Conservation (phyloP, 176 grass and related monocot genomes). For the Oryza punctata region DNA sequence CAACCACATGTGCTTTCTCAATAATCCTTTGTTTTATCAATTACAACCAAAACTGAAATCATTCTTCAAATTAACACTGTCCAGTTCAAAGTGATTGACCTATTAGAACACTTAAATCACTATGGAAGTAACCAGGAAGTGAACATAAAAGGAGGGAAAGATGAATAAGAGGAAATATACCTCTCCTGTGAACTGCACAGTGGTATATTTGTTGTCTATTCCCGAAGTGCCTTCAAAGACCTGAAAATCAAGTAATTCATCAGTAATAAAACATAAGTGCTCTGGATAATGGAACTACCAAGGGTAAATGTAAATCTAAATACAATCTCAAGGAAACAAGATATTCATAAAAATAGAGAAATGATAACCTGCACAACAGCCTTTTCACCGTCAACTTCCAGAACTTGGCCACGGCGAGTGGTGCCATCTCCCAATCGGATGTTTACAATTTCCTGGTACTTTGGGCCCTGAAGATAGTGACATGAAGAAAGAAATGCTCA, state of each 20-base stretch:
- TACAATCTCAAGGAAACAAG: not conserved
- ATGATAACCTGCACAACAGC: slow-evolving; percentile 93
- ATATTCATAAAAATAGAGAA: slow-evolving; percentile 16
- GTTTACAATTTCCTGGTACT: slow-evolving; percentile 99
- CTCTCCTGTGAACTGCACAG: slow-evolving; percentile 99
- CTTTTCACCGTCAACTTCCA: slow-evolving; percentile 99
- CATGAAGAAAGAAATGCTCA: slow-evolving; percentile 23
- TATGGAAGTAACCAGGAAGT: not conserved
- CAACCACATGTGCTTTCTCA: not conserved
- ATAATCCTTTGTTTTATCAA: not conserved
- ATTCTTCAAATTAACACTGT: not conserved
- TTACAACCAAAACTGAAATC: not conserved
- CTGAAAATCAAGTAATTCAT: slow-evolving; percentile 41
- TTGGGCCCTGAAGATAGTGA: slow-evolving; percentile 75
- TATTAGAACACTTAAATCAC: not conserved
- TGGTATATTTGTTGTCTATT: slow-evolving; percentile 99
- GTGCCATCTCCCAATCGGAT: slow-evolving; percentile 94
- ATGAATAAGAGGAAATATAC: slow-evolving; percentile 35
- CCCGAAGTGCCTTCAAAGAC: slow-evolving; percentile 99
- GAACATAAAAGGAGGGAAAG: not conserved
- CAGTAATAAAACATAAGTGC: not conserved
- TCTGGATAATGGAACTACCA: not conserved
- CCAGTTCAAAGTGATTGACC: not conserved
- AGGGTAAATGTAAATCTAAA: not conserved
- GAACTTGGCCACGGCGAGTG: slow-evolving; percentile 95